Evolutionary conservation across 2,329 filamentous ascomycete genomes (phyloP), one percentile per base, ranked within the genome.

Genomic region (Lasiodiplodia sp.): DNA sequence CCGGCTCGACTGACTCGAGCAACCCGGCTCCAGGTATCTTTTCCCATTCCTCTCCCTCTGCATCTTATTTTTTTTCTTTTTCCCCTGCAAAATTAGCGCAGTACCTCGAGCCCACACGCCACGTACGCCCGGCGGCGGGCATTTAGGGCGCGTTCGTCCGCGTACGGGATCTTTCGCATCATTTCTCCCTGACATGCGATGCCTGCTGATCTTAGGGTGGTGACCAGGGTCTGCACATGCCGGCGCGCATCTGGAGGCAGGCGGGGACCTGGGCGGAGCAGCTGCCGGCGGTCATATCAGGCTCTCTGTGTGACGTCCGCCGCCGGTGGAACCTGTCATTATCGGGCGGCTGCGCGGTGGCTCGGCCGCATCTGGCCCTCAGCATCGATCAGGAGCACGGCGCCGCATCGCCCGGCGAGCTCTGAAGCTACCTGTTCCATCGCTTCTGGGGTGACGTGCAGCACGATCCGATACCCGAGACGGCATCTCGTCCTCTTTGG

Each of bases 381-480:
- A 34, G 65, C 55, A 67, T 67, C 65, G 65, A 67, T 67, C 65
- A 67, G 65, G 65, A 67, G 52, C 64, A 23, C 12, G 37, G 38
- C 53, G 40, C 53, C 40, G 53, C 65, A 56, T 66, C 40, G 64
- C 37, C 51, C 37, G 37, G 44, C 37, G 64, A 38, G 28, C 52
- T 58, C 53, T 47, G 53, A 58, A 44, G 53, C 65, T 67, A 58
- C 52, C 65, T 58, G 65, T 51, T 67, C 66, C 66, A 68, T 53
- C 56, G 55, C 66, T 68, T 68, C 66, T 34, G 47, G 56, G 21
- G 16, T 68, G 66, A 60, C 66, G 49, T 68, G 66, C 66, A 68
- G 66, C 66, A 62, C 66, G 66, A 68, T 60, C 66, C 66, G 66
- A 68, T 68, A 68, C 66, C 66, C 66, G 66, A 68, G 56, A 51